Evolutionary conservation across 2,329 filamentous ascomycete genomes (phyloP).

Genomic region (Alternaria gansuensis): DNA sequence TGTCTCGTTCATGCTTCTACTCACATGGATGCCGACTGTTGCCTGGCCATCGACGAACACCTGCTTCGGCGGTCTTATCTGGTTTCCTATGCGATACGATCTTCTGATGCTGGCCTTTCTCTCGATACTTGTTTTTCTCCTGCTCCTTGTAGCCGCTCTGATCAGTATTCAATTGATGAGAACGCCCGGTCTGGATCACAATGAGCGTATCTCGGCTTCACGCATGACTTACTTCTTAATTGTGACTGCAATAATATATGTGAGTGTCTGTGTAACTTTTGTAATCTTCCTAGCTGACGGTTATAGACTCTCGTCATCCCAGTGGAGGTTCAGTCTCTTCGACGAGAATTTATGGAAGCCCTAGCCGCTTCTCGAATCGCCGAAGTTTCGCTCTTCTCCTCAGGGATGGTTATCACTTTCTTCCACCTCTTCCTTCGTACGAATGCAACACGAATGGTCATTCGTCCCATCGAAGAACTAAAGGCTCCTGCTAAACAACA

Average conservation of each 20-base stretch:
- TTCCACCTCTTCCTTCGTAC: constrained; percentile 74
- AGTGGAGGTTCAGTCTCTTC: constrained; percentile 66
- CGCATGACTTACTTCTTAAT: constrained; percentile 74
- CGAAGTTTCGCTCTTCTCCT: constrained; percentile 71
- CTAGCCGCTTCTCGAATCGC: constrained; percentile 68
- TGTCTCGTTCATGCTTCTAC: constrained; percentile 62
- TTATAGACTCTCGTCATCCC: constrained; percentile 66
- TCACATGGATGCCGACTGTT: constrained; percentile 67
- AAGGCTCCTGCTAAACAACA: constrained; percentile 52
- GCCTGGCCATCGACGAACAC: constrained; percentile 65
- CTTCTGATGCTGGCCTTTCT: constrained; percentile 65
- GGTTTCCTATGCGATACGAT: constrained; percentile 71
- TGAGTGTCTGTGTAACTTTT: constrained; percentile 52
- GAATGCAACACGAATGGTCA: constrained; percentile 66
- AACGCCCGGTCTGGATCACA: constrained; percentile 63
- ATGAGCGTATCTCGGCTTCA: constrained; percentile 70
- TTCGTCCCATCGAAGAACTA: constrained; percentile 60
- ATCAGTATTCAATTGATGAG: constrained; percentile 68
- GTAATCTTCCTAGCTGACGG: constrained; percentile 13
- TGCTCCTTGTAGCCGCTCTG: constrained; percentile 62
- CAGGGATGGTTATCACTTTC: constrained; percentile 70
- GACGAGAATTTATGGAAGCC: constrained; percentile 53
- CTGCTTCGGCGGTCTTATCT: constrained; percentile 74
- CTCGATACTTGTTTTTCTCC: constrained; percentile 59
- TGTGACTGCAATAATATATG: constrained; percentile 64